phyloP scores from a whole-genome alignment of 345 rosid genomes.

The Populus euphratica region DNA sequence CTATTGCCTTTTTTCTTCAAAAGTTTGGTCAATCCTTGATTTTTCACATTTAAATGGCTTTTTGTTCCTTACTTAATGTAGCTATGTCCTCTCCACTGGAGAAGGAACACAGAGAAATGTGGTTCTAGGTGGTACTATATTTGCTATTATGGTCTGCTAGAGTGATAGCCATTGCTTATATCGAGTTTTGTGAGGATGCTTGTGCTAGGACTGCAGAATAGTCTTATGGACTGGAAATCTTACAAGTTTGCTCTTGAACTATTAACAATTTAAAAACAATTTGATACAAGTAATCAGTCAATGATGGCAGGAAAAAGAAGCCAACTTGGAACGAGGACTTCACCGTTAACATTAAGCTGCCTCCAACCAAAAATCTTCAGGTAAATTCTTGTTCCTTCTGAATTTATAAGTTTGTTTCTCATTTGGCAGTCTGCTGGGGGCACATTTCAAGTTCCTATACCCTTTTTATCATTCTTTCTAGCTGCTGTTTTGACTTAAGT shows the following conservation, averaged over 20 bases:
- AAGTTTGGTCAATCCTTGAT: neutral
- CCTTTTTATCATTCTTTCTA: neutral
- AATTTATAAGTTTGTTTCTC: conserved; percentile 1
- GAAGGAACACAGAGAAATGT: conserved; percentile 9
- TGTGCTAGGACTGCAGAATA: neutral
- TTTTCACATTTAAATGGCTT: neutral
- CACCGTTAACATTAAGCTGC: conserved; percentile 59
- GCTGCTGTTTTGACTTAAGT: neutral
- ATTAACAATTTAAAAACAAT: neutral
- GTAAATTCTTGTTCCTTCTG: conserved; percentile 33
- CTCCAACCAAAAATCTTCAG: conserved; percentile 60
- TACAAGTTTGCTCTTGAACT: conserved; percentile 3
- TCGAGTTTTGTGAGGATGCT: neutral
- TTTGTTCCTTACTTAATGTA: neutral
- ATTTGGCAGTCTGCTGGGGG: neutral
- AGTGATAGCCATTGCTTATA: neutral
- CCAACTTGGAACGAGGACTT: conserved; percentile 89
- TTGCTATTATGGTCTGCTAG: neutral
- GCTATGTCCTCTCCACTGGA: neutral
- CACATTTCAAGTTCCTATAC: neutral
- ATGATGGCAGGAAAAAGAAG: conserved; percentile 59
- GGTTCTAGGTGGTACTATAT: neutral
- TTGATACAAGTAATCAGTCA: conserved; percentile 4
- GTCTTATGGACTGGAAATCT: conserved; percentile 1
- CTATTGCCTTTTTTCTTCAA: too few species aligned